Evolutionary conservation across 225 moss, liverwort and hornwort genomes (phyloP).

Genomic region (Neckera pumila): DNA sequence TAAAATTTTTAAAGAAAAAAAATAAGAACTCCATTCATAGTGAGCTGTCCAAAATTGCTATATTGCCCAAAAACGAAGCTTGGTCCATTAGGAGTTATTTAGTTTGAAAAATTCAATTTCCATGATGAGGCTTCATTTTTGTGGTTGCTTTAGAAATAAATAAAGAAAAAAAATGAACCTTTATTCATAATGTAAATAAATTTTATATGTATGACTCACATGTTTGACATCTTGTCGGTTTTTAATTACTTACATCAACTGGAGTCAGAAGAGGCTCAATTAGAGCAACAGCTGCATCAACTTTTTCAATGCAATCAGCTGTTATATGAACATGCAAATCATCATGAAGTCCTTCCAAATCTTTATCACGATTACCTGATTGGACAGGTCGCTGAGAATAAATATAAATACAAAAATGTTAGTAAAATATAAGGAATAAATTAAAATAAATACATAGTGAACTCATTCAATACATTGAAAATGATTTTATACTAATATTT

Average conservation of each 20-base stretch:
- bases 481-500: no score
- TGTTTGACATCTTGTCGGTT: no score
- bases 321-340: constrained; percentile 91
- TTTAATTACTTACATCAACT: constrained; percentile 43
- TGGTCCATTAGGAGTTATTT: no score
- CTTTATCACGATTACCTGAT: constrained; percentile 55
- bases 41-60: no score
- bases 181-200: background rate
- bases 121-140: rapidly evolving
- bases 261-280: constrained; percentile 82
- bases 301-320: constrained; percentile 68
- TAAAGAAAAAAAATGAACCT: background rate
- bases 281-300: constrained; percentile 82
- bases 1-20: no score
- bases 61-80: no score
- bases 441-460: background rate
- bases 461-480: background rate
- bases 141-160: background rate
- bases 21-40: no score
- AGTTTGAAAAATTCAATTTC: background rate
- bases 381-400: constrained; percentile 30
- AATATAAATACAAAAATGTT: background rate
- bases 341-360: constrained; percentile 60
- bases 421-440: background rate
- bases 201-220: background rate